Percentiles rank a stretch among this genome's conserved stretches.
Conservation (phyloP, 2,329 filamentous ascomycete genomes). For the Claviceps paspali region DNA sequence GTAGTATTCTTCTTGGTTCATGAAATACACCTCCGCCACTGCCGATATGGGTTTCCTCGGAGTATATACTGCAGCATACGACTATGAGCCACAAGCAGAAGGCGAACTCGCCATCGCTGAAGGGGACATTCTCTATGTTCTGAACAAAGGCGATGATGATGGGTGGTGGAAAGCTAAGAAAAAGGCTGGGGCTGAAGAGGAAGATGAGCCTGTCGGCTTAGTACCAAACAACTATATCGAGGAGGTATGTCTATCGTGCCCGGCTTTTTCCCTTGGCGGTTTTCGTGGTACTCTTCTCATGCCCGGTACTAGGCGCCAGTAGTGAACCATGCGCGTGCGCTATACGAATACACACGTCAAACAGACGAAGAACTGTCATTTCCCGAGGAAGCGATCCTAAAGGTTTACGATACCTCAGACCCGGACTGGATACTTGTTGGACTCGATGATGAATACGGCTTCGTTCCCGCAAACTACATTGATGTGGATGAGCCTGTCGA, state of each 20-base stretch:
- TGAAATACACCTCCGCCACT: not conserved
- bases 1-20: not conserved
- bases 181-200: slow-evolving; percentile 66
- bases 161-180: slow-evolving; percentile 97
- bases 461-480: slow-evolving; percentile 93
- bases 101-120: slow-evolving; percentile 75
- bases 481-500: slow-evolving; percentile 43
- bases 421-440: slow-evolving; percentile 95
- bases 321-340: slow-evolving; percentile 60
- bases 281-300: not conserved
- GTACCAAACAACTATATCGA: slow-evolving; percentile 93
- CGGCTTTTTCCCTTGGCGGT: too few species aligned
- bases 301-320: slow-evolving; percentile 40
- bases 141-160: slow-evolving; percentile 65
- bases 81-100: slow-evolving; percentile 76
- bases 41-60: slow-evolving; percentile 73
- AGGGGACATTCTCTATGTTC: slow-evolving; percentile 75
- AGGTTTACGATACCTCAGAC: slow-evolving; percentile 81
- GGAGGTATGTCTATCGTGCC: slow-evolving; percentile 42
- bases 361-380: slow-evolving; percentile 97
- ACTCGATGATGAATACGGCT: slow-evolving; percentile 71
- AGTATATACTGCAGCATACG: slow-evolving; percentile 81
- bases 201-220: slow-evolving; percentile 79
- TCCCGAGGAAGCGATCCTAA: slow-evolving; percentile 67
- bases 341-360: slow-evolving; percentile 96